Percentiles rank a stretch among this genome's conserved stretches.
phyloP scores from a whole-genome alignment of 148 eudicot genomes.

The Vaccinium corymbosum region DNA sequence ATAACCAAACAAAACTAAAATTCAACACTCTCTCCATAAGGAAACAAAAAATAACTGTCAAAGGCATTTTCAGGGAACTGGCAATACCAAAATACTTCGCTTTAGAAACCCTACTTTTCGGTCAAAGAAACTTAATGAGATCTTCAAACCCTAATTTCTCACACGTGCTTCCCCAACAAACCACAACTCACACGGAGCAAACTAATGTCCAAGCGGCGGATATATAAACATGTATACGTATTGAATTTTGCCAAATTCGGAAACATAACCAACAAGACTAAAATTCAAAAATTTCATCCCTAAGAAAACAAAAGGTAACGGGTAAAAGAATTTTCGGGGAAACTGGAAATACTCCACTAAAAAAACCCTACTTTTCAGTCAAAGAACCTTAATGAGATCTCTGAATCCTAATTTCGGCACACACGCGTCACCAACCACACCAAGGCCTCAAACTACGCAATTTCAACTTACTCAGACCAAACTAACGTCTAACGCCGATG shows the following conservation, averaged over 20 bases:
- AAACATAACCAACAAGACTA: not conserved
- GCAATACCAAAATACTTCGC: not conserved
- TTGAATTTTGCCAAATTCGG: not conserved
- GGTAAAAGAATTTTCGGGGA: not conserved
- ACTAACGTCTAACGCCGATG: not conserved
- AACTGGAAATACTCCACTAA: not conserved
- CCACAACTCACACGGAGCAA: not conserved
- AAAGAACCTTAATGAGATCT: conserved; percentile 5
- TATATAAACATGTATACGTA: not conserved
- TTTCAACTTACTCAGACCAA: not conserved
- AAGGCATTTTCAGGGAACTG: not conserved
- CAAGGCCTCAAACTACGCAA: not conserved
- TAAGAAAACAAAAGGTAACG: not conserved
- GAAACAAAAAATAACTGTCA: not conserved
- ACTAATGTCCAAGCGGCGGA: not conserved
- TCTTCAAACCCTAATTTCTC: conserved; percentile 7
- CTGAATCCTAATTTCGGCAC: not conserved
- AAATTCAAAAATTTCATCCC: not conserved
- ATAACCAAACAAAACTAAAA: not conserved
- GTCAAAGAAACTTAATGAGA: not conserved
- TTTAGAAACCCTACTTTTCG: not conserved
- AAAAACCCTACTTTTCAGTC: not conserved
- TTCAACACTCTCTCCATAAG: not conserved
- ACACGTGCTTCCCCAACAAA: not conserved
- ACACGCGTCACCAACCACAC: not conserved